Evolutionary conservation across 2,329 filamentous ascomycete species (phyloP), one percentile per base, ranked within the genome.

Genomic region (Diaporthe helianthi): DNA sequence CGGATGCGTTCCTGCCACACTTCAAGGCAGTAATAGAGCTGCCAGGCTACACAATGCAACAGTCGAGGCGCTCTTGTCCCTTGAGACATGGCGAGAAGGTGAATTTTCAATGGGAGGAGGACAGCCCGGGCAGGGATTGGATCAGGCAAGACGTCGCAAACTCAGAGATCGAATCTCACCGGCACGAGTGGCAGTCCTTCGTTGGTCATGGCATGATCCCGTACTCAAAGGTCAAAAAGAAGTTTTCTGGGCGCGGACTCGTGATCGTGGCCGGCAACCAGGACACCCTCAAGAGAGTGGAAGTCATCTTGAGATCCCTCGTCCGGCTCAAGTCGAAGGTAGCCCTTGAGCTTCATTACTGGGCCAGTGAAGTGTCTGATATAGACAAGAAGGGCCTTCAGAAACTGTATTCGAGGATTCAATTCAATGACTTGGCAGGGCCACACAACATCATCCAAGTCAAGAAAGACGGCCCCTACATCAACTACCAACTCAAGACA

Each of bases 401-500:
- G 17, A 31, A 1, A 8, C 22, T 61, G 4, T 61, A 61, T 10
- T 41, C 24, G 7, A 46, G 9, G 17, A 33, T 46, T 2, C 13
- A 17, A 3, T 61, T 61, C 55, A 61, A 61, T 26, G 55, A 61
- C 17, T 12, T 61, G 12, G 44, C 38, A 31, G 38, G 38, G 9
- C 29, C 17, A 31, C 55, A 61, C 12, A 61, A 61, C 38, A 31
- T 61, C 15, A 12, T 61, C 10, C 24, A 61, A 3, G 24, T 46
- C 55, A 46, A 33, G 38, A 61, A 61, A 46, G 55, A 61, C 10
- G 55, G 38, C 26, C 10, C 10, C 3, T 22, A 61, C 19, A 61
- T 61, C 26, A 61, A 61, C 26, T 61, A 61, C 9, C 55, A 61
- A 12, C 38, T 61, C 24, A 61, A 61, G n/a, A 61, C 55, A 19